These are phyloP conservation scores for Bruguiera sexangula DNA, from an alignment of 345 rosid genomes.

Conservation along the genomic window DNA sequence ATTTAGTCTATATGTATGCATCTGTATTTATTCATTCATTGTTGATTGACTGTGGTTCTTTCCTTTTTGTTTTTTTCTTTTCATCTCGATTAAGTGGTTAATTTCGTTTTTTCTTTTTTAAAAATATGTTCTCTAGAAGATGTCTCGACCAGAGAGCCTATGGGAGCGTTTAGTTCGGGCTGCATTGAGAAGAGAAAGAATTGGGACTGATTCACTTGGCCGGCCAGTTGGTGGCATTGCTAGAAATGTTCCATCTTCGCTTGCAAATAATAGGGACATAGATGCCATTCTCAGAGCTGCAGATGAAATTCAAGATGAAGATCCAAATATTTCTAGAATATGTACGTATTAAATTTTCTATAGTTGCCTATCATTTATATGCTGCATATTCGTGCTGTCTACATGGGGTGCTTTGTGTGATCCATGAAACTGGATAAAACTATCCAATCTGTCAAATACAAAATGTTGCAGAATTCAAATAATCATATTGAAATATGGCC, in stretches of 20 bases:
- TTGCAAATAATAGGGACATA: constrained; percentile 72
- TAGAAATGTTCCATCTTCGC: constrained; percentile 81
- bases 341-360: constrained; percentile 38
- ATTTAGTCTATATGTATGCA: no score
- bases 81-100: no score
- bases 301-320: constrained; percentile 93
- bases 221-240: constrained; percentile 67
- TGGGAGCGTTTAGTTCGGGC: constrained; percentile 95
- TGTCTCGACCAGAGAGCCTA: constrained; percentile 72
- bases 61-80: no score
- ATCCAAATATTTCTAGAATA: constrained; percentile 78
- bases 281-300: constrained; percentile 92
- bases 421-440: no score
- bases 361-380: background rate
- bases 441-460: no score
- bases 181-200: constrained; percentile 67
- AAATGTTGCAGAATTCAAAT: no score
- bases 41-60: no score
- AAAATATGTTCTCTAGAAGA: constrained; percentile 28
- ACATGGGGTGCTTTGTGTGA: no score
- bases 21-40: no score
- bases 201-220: constrained; percentile 43
- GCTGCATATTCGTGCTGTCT: no score
- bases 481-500: no score
- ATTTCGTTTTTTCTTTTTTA: background rate